Percentiles rank a stretch among this genome's conserved stretches.
Evolutionary conservation across 192 early-diverging fungal genomes (phyloP).

Genomic region (Linnemannia zychae): DNA sequence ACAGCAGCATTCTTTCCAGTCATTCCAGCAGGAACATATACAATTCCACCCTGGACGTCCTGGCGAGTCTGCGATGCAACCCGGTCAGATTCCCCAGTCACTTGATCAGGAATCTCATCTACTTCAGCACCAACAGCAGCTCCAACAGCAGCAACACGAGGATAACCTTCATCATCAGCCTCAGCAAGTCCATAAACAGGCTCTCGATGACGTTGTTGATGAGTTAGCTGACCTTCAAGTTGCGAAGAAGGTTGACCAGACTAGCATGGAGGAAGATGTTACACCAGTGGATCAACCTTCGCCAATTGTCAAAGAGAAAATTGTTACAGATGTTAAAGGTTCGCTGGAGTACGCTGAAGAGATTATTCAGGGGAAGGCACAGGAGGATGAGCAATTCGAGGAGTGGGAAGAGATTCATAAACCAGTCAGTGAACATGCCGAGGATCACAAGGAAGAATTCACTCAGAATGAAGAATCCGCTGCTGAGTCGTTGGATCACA

Average conservation of each 20-base stretch:
- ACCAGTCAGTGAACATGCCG: neutral
- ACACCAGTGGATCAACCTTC: neutral
- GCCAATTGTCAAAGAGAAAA: neutral
- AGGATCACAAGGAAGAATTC: neutral
- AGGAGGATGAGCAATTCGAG: neutral
- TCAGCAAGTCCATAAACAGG: neutral
- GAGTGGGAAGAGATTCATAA: neutral
- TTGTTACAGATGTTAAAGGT: neutral
- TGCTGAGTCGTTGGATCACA: neutral
- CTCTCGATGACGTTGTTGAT: neutral
- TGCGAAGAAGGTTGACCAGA: neutral
- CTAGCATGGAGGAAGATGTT: neutral
- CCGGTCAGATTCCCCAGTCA: conserved; percentile 38
- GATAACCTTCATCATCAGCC: neutral
- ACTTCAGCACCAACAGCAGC: conserved; percentile 10
- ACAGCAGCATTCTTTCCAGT: conserved; percentile 44
- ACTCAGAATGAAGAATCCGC: neutral
- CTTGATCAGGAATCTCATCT: conserved; percentile 20
- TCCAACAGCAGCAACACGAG: neutral
- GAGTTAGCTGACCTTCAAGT: conserved; percentile 20
- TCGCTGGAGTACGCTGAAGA: conserved; percentile 1
- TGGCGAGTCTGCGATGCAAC: neutral
- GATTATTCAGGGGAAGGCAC: neutral
- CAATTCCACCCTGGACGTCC: conserved; percentile 14
- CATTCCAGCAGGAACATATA: conserved; percentile 12